Evolutionary conservation across 352 stramenopile species (phyloP).

Genomic region (Aphanomyces astaci): DNA sequence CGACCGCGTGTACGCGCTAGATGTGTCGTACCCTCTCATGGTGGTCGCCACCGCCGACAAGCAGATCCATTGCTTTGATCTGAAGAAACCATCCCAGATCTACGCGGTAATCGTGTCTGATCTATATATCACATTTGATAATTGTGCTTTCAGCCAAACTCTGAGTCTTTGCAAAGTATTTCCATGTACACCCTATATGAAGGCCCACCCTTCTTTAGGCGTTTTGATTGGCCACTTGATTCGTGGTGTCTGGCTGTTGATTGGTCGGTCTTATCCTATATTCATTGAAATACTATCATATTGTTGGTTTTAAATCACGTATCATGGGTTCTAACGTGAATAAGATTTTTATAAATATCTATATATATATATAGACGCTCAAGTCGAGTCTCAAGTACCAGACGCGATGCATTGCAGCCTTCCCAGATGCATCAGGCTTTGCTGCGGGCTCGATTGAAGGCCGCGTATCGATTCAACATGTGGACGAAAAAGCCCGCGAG

Average conservation of each 20-base stretch:
- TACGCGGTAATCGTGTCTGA: slow-evolving; percentile 39
- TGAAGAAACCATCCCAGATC: slow-evolving; percentile 80
- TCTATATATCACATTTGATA: no score
- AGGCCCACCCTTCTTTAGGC: no score
- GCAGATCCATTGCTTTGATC: slow-evolving; percentile 82
- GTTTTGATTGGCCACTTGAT: no score
- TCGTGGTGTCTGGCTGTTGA: no score
- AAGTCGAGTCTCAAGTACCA: slow-evolving; percentile 82
- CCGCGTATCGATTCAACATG: slow-evolving; percentile 84
- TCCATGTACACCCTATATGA: no score
- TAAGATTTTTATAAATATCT: no score
- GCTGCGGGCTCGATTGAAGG: slow-evolving; percentile 88
- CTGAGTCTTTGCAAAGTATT: no score
- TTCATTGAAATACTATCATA: no score
- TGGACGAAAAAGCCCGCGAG: slow-evolving; percentile 74
- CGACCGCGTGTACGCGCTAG: slow-evolving; percentile 92
- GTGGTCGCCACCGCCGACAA: slow-evolving; percentile 91
- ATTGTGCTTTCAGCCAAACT: no score
- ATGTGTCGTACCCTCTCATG: slow-evolving; percentile 88
- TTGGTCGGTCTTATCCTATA: no score
- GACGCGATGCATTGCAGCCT: slow-evolving; percentile 81
- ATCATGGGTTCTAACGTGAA: no score
- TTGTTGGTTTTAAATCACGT: no score
- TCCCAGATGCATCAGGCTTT: slow-evolving; percentile 84
- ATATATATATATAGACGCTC: slow-evolving; percentile 40